These are phyloP conservation scores for Eucalyptus marginata DNA, from an alignment of 345 rosid genomes.

Conservation along the genomic window DNA sequence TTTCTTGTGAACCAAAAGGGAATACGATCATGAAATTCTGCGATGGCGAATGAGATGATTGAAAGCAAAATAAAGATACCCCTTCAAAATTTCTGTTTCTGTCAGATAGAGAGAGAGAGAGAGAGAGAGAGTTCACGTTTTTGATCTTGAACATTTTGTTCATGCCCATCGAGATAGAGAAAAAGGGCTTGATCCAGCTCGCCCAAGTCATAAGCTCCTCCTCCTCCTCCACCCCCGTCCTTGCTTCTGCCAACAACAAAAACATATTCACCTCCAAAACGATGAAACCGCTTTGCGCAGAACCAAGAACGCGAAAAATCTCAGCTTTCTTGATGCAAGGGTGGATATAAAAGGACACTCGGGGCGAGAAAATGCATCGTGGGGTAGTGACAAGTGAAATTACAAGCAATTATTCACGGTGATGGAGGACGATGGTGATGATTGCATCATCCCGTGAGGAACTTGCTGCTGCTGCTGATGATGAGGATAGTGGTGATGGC, in stretches of 20 bases:
- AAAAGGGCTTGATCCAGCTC: slow-evolving; percentile 95
- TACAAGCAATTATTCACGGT: slow-evolving; percentile 57
- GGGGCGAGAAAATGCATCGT: background rate
- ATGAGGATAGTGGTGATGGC: slow-evolving; percentile 18
- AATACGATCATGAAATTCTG: background rate
- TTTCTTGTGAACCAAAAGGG: slow-evolving; percentile 39
- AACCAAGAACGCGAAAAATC: background rate
- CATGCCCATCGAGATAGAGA: slow-evolving; percentile 89
- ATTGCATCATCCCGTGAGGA: slow-evolving; percentile 43
- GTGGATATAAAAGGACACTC: background rate
- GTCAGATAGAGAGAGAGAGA: background rate
- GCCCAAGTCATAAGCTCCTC: slow-evolving; percentile 52
- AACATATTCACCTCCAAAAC: background rate
- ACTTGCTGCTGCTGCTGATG: slow-evolving; percentile 17
- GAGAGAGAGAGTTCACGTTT: slow-evolving; percentile 40
- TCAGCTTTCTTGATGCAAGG: background rate
- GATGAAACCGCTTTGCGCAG: background rate
- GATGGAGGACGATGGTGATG: slow-evolving; percentile 31
- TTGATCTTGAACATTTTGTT: slow-evolving; percentile 32
- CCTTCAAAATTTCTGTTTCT: background rate
- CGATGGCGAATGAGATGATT: background rate
- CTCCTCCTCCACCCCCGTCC: slow-evolving; percentile 6
- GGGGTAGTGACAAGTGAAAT: background rate
- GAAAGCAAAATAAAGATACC: background rate
- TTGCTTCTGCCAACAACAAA: slow-evolving; percentile 11